phyloP scores from a whole-genome alignment of 108 stramenopile species.

The Stephanodiscus triporus region DNA sequence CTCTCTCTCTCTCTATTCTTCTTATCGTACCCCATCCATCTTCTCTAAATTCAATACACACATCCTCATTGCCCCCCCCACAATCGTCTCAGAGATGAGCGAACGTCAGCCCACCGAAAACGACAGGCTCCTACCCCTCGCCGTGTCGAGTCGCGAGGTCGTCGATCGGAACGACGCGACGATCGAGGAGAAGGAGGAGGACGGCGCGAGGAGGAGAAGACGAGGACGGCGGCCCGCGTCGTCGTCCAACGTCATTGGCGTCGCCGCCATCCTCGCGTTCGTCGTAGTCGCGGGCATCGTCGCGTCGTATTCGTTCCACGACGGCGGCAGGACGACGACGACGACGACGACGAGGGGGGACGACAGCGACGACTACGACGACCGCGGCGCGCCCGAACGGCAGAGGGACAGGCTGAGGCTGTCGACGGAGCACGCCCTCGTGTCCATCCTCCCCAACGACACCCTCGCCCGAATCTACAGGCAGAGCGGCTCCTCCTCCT shows the following conservation, averaged over 20 bases:
- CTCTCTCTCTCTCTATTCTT: too few species aligned
- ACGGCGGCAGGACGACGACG: background rate
- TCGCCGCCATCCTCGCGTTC: slow-evolving; percentile 5
- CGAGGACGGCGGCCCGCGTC: too few species aligned
- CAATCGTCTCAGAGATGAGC: background rate
- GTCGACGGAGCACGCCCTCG: slow-evolving; percentile 1
- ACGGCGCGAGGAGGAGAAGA: too few species aligned
- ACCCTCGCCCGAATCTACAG: background rate
- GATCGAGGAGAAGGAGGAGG: background rate
- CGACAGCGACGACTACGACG: slow-evolving; percentile 1
- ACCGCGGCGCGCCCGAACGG: background rate
- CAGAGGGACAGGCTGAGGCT: slow-evolving; percentile 6
- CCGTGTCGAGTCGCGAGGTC: background rate
- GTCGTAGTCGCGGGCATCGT: background rate
- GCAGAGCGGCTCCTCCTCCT: too few species aligned
- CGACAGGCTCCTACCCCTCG: slow-evolving; percentile 15
- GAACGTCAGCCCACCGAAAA: slow-evolving; percentile 21
- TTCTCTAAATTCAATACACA: too few species aligned
- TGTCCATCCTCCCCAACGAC: slow-evolving; percentile 1
- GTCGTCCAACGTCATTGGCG: slow-evolving; percentile 9
- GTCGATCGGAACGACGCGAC: background rate
- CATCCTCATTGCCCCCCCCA: too few species aligned
- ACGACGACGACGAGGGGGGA: too few species aligned
- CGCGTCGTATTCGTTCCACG: too few species aligned
- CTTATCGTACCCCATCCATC: too few species aligned